phyloP scores from a whole-genome alignment of 768 basidiomycete genomes.

The Strobilomyces confusus region DNA sequence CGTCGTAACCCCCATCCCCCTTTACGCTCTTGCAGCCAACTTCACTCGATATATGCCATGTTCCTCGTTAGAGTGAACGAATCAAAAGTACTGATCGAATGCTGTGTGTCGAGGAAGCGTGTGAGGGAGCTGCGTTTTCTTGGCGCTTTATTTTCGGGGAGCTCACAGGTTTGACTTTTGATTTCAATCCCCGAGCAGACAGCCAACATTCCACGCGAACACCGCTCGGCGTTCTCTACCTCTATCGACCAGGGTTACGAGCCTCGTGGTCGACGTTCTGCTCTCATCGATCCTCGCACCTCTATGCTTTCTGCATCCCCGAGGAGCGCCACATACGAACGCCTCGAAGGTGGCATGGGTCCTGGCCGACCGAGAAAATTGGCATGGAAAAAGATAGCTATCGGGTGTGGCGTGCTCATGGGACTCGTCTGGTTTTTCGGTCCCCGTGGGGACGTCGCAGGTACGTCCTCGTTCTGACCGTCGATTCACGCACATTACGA shows the following conservation, averaged over 20 bases:
- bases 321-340: conserved; percentile 49
- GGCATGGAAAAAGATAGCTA: conserved; percentile 64
- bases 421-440: conserved; percentile 65
- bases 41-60: conserved; percentile 3
- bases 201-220: conserved; percentile 22
- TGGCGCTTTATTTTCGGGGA: no score
- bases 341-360: conserved; percentile 59
- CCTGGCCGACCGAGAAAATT: conserved; percentile 38
- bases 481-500: not conserved
- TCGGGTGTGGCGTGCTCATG: conserved; percentile 54
- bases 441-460: conserved; percentile 33
- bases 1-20: conserved; percentile 44
- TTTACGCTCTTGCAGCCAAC: conserved; percentile 1
- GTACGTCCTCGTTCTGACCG: conserved; percentile 8
- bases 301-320: conserved; percentile 31
- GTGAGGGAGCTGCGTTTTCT: no score
- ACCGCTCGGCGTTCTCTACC: conserved; percentile 26
- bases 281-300: conserved; percentile 1
- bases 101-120: no score
- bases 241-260: conserved; percentile 25
- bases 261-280: conserved; percentile 22
- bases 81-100: not conserved
- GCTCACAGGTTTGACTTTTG: no score
- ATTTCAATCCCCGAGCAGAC: not conserved
- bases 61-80: conserved; percentile 6